Conservation (phyloP, 106 monocot genomes). For the Dendrobium nobile region DNA sequence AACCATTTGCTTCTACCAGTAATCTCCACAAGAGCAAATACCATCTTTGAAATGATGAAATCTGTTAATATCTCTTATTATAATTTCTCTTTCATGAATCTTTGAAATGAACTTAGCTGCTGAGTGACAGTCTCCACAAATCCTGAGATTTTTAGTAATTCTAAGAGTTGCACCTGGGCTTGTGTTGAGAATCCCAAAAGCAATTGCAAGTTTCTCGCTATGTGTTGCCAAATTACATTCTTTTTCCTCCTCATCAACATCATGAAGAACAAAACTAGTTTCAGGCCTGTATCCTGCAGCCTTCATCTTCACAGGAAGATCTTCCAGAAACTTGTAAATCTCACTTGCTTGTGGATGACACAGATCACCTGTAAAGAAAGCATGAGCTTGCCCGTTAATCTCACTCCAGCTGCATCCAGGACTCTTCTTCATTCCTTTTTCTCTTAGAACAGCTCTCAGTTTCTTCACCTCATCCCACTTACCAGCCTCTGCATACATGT, state of each 20-base stretch:
- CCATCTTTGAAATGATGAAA: conserved; percentile 52
- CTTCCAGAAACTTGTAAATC: conserved; percentile 43
- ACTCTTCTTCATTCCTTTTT: conserved; percentile 28
- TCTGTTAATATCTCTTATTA: conserved; percentile 30
- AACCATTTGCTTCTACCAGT: conserved; percentile 23
- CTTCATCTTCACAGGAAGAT: conserved; percentile 55
- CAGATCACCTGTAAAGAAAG: conserved; percentile 36
- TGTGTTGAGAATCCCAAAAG: conserved; percentile 34
- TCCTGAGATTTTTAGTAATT: conserved; percentile 38
- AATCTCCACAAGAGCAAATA: conserved; percentile 50
- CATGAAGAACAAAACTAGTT: conserved; percentile 33
- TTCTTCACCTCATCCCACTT: conserved; percentile 40
- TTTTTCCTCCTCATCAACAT: conserved; percentile 31
- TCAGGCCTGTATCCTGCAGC: conserved; percentile 32
- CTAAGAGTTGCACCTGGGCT: conserved; percentile 16
- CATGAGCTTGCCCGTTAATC: conserved; percentile 33
- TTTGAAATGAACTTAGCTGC: conserved; percentile 34
- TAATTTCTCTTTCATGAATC: conserved; percentile 26
- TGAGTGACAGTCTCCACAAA: conserved; percentile 31
- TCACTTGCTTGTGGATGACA: conserved; percentile 36
- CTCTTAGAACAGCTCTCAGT: conserved; percentile 30
- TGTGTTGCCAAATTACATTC: conserved; percentile 32
- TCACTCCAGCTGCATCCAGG: conserved; percentile 68
- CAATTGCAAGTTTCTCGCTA: conserved; percentile 42
- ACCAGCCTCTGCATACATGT: conserved; percentile 53